Percentiles rank a stretch among this genome's conserved stretches.
Evolutionary conservation across 441 rosid species (phyloP).

Genomic region (Populus hybrid): DNA sequence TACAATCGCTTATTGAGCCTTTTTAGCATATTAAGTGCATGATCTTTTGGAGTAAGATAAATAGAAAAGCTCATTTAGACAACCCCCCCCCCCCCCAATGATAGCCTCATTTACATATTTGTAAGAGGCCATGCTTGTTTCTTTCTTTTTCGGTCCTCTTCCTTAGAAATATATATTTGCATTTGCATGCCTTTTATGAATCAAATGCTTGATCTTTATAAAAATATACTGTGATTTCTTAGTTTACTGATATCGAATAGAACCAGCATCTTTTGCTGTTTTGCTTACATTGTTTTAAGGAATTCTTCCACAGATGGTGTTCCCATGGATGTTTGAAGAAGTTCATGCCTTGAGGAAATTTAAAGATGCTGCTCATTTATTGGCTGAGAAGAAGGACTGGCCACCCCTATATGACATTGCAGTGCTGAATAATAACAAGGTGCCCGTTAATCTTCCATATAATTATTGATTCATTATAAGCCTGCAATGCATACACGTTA

Average conservation of each 20-base stretch:
- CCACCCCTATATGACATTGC: constrained; percentile 55
- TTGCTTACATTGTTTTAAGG: neutral
- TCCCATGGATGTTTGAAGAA: constrained; percentile 97
- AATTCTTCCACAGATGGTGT: constrained; percentile 57
- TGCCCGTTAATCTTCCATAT: constrained; percentile 19
- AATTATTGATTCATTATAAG: neutral
- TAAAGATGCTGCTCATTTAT: constrained; percentile 57
- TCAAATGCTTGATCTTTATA: no score
- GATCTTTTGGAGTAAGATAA: neutral
- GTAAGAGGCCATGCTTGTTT: no score
- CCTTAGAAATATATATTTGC: no score
- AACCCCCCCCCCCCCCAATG: neutral
- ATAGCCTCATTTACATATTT: neutral
- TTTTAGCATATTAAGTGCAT: neutral
- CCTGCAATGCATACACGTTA: no score
- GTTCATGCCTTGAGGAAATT: constrained; percentile 63
- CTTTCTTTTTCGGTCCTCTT: no score
- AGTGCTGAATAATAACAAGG: constrained; percentile 59
- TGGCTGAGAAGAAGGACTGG: constrained; percentile 86
- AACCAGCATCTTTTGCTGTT: neutral
- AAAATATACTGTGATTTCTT: no score
- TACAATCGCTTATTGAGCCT: neutral
- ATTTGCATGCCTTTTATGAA: no score
- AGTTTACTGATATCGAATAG: neutral
- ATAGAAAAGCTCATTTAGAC: neutral